Evolutionary conservation across 2,329 filamentous ascomycete genomes (phyloP).

Genomic region (Sarocladiaceae sp.): DNA sequence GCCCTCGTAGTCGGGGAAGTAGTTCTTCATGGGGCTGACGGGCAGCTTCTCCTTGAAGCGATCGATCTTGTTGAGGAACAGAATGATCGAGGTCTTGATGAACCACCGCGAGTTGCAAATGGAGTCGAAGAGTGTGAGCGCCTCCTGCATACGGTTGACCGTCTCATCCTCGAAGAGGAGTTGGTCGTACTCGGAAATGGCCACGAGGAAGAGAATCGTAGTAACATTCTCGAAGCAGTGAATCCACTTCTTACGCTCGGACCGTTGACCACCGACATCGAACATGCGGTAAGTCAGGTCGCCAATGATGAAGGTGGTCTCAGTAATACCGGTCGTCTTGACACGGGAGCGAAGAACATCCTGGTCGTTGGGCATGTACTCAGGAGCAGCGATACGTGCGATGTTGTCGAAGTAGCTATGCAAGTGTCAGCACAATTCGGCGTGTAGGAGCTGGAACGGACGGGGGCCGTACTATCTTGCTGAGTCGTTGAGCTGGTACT

Average conservation of each 20-base stretch:
- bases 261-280: constrained; percentile 91
- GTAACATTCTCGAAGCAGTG: constrained; percentile 98
- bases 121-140: constrained; percentile 78
- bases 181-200: constrained; percentile 96
- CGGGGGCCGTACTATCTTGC: constrained; percentile 94
- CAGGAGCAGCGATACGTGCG: constrained; percentile 79
- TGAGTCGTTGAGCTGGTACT: constrained; percentile 95
- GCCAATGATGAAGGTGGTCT: constrained; percentile 92
- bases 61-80: constrained; percentile 89
- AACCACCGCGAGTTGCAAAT: constrained; percentile 89
- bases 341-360: constrained; percentile 93
- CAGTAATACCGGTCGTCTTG: constrained; percentile 95
- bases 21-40: constrained; percentile 78
- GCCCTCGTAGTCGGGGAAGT: constrained; percentile 88
- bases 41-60: constrained; percentile 81
- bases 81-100: constrained; percentile 81
- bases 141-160: constrained; percentile 90
- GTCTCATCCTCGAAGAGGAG: constrained; percentile 94
- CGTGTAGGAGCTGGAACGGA: too few species aligned
- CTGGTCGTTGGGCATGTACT: constrained; percentile 93
- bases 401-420: constrained; percentile 92
- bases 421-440: constrained; percentile 25
- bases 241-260: constrained; percentile 98
- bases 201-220: constrained; percentile 91
- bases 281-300: constrained; percentile 96